Percentiles rank a stretch among this genome's conserved stretches.
phyloP scores from a whole-genome alignment of 225 moss, liverwort and hornwort species.

The Marchantia polymorpha region DNA sequence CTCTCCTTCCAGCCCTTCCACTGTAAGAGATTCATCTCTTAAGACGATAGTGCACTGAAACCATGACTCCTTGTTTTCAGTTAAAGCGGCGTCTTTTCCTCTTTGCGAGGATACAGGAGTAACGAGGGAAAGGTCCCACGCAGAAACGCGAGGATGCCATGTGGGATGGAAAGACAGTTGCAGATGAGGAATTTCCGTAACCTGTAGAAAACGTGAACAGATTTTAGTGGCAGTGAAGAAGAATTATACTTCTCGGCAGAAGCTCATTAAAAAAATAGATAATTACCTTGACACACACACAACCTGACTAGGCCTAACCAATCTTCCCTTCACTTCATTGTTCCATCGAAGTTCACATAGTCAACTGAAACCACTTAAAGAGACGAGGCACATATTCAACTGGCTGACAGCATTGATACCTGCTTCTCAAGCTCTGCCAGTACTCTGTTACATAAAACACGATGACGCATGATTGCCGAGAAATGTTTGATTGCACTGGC shows the following conservation, averaged over 20 bases:
- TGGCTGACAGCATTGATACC: slow-evolving; percentile 32
- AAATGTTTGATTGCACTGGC: slow-evolving; percentile 72
- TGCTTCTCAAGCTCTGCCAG: slow-evolving; percentile 76
- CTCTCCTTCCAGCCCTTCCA: slow-evolving; percentile 63
- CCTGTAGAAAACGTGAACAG: slow-evolving; percentile 36
- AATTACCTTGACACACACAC: no score
- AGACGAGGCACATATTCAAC: not conserved
- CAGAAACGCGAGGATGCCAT: slow-evolving; percentile 90
- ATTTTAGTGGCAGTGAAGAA: not conserved
- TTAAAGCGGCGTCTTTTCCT: slow-evolving; percentile 33
- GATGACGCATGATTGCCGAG: slow-evolving; percentile 74
- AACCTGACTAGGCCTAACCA: not conserved
- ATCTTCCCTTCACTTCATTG: not conserved
- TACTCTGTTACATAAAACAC: slow-evolving; percentile 58
- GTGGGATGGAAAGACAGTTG: slow-evolving; percentile 79
- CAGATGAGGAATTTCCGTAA: slow-evolving; percentile 71
- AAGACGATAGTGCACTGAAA: slow-evolving; percentile 84
- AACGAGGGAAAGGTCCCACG: slow-evolving; percentile 86
- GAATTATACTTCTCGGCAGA: not conserved
- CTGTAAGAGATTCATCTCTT: slow-evolving; percentile 70
- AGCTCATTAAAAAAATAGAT: no score
- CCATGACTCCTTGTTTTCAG: slow-evolving; percentile 32
- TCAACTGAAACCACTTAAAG: not conserved
- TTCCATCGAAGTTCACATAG: not conserved
- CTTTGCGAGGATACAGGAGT: slow-evolving; percentile 42